A percentile compares a stretch with the other conserved stretches of the same genome.
These are phyloP conservation scores for Aphanomyces astaci DNA, from an alignment of 352 stramenopile genomes.

Conservation along the genomic window DNA sequence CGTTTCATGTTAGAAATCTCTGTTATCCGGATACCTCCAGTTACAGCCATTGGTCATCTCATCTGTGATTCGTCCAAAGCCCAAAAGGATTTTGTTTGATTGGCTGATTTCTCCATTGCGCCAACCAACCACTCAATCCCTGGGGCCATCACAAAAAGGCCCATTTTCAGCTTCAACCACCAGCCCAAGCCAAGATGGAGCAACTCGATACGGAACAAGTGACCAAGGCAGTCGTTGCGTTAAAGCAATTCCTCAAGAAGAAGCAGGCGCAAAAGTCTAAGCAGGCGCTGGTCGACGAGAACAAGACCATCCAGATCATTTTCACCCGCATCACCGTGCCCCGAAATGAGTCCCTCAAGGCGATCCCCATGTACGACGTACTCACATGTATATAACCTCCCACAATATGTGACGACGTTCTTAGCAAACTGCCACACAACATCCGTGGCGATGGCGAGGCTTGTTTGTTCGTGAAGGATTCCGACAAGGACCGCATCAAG, in stretches of 20 bases:
- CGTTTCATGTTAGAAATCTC: neutral
- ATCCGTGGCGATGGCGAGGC: conserved; percentile 49
- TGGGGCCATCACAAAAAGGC: neutral
- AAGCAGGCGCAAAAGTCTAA: conserved; percentile 42
- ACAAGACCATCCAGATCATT: conserved; percentile 57
- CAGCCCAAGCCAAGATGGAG: conserved; percentile 6
- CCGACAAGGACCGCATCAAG: conserved; percentile 80
- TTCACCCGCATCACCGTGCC: conserved; percentile 65
- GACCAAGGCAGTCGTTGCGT: conserved; percentile 54
- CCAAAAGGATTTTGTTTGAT: neutral
- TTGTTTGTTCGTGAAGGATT: conserved; percentile 76
- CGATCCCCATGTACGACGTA: conserved; percentile 53
- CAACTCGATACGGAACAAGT: conserved; percentile 37
- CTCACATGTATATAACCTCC: conserved; percentile 13
- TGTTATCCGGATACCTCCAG: neutral
- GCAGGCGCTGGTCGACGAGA: conserved; percentile 48
- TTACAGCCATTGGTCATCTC: neutral
- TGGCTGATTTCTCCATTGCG: neutral
- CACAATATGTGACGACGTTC: too few relatives aligned
- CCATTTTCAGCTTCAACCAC: conserved; percentile 13
- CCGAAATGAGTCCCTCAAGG: conserved; percentile 59
- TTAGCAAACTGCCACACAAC: conserved; percentile 54
- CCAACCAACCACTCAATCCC: conserved; percentile 8
- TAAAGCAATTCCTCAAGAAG: conserved; percentile 53
- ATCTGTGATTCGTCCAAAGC: neutral